Evolutionary conservation across 1,284 basidiomycete species (phyloP), one percentile per base, ranked within the genome.

Genomic region (Pseudozyma thailandica): DNA sequence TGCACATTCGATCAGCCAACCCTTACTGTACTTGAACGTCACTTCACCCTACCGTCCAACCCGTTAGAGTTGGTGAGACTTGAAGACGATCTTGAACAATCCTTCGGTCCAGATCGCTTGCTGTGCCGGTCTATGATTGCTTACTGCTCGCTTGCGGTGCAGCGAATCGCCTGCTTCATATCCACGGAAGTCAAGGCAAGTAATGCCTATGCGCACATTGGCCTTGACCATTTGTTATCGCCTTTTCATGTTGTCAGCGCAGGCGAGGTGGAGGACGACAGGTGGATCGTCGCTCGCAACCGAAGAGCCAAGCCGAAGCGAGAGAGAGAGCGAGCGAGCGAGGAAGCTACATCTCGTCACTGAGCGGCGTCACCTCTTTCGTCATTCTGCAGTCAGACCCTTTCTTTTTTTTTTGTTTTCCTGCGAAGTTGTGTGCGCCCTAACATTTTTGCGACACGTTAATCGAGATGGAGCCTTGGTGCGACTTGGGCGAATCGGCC

Each of bases 261-360:
- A 38, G 37, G 37, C 39, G 39, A 41, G 18, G 23, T 35, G 33
- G n/a, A 16, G 13, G n/a, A 16, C 30, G 37, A 23, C n/a, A n/a
- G n/a, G n/a, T n/a, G 20, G 44, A 46, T 46, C 44, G 44, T 46
- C 44, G 28, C 44, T 46, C 44, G 44, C 44, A 46, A 46, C 13
- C 43, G 41, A 23, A 2, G 13, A 26, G 10, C 12, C 25, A 28
- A 20, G 18, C 39, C n/a, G n/a, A 23, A 23, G 23, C 39, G 5
- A 21, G 21, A 28, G n/a, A 28, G n/a, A 10, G 6, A 9, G 27
- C 20, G 31, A 18, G 43, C 43, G 43, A 45, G 43, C 9, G 30
- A 31, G 30, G 15, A 31, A 31, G 30, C 15, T 7, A 15, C 30
- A 31, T 31, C 23, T 38, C 35, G 12, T 18, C 6, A 20, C 31